A percentile compares a stretch with the other conserved stretches of the same genome.
Evolutionary conservation across 1,284 basidiomycete species (phyloP).

Genomic region (Heliocybe sulcata): DNA sequence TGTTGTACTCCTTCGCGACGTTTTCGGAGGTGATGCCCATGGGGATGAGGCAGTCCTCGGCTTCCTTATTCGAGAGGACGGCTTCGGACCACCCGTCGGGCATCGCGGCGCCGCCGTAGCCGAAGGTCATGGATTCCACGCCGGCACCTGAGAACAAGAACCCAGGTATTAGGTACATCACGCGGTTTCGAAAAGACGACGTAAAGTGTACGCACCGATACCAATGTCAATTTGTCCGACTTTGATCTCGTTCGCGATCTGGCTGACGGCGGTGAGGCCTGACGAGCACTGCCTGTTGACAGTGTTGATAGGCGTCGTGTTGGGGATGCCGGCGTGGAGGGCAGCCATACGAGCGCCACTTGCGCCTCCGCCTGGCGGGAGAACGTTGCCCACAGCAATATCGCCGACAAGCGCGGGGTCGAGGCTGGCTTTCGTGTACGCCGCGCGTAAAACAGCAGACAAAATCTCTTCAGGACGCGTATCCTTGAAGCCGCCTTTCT

Average conservation of each 20-base stretch:
- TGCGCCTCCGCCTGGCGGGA: conserved; percentile 89
- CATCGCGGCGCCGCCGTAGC: conserved; percentile 68
- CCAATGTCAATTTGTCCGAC: conserved; percentile 88
- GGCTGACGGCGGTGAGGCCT: conserved; percentile 82
- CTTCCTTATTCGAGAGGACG: conserved; percentile 72
- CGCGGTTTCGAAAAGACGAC: neutral
- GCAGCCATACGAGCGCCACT: conserved; percentile 91
- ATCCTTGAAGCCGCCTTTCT: conserved; percentile 94
- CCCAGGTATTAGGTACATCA: neutral
- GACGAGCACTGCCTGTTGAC: conserved; percentile 96
- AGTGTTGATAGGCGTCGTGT: conserved; percentile 77
- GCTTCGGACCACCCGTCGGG: conserved; percentile 76
- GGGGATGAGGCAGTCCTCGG: conserved; percentile 90
- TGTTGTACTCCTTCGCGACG: conserved; percentile 74
- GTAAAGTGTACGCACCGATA: conserved; percentile 49
- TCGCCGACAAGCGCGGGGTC: conserved; percentile 85
- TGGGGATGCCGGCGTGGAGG: conserved; percentile 87
- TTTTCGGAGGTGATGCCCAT: conserved; percentile 99
- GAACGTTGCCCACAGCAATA: conserved; percentile 89
- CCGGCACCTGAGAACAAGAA: conserved; percentile 81
- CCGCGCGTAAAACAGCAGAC: conserved; percentile 74
- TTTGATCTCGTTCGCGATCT: conserved; percentile 87
- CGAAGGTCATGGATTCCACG: conserved; percentile 93
- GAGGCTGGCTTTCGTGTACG: conserved; percentile 57
- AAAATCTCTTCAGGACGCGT: conserved; percentile 88